Evolutionary conservation across 2,329 filamentous ascomycete genomes (phyloP).

Genomic region (Aureobasidium sp.): DNA sequence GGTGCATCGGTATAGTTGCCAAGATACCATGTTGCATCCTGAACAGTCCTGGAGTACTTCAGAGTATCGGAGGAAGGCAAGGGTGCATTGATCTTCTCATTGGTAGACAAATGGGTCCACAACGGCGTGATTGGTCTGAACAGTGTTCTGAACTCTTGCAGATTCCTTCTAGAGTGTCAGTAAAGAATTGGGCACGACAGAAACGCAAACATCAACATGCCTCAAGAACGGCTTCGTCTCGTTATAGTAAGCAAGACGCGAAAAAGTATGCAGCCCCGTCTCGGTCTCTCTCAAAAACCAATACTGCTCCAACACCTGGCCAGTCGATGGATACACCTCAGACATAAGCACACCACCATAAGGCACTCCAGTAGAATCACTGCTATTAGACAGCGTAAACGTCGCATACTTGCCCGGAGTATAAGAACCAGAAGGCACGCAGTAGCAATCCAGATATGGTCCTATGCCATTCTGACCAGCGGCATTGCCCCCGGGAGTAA

Average conservation of each 20-base stretch:
- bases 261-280: slow-evolving; percentile 55
- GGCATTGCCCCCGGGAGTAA: slow-evolving; percentile 17
- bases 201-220: slow-evolving; percentile 26
- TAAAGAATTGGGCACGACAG: not conserved
- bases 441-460: slow-evolving; percentile 57
- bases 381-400: slow-evolving; percentile 45
- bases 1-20: slow-evolving; percentile 44
- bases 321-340: slow-evolving; percentile 50
- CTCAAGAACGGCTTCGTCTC: slow-evolving; percentile 47
- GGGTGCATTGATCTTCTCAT: slow-evolving; percentile 47
- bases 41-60: slow-evolving; percentile 36
- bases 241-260: slow-evolving; percentile 52
- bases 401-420: slow-evolving; percentile 47
- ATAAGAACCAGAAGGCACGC: slow-evolving; percentile 50
- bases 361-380: slow-evolving; percentile 41
- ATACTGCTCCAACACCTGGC: slow-evolving; percentile 54
- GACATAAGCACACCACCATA: slow-evolving; percentile 54
- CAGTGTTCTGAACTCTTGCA: slow-evolving; percentile 54
- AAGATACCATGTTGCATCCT: slow-evolving; percentile 57
- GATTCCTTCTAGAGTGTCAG: not conserved
- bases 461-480: slow-evolving; percentile 43
- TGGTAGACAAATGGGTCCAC: slow-evolving; percentile 56
- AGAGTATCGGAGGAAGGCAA: slow-evolving; percentile 38
- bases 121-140: slow-evolving; percentile 52
- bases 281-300: slow-evolving; percentile 57